These are phyloP conservation scores for Xylariaceae sp. DNA, from an alignment of 2,329 filamentous ascomycete species.

Conservation along the genomic window DNA sequence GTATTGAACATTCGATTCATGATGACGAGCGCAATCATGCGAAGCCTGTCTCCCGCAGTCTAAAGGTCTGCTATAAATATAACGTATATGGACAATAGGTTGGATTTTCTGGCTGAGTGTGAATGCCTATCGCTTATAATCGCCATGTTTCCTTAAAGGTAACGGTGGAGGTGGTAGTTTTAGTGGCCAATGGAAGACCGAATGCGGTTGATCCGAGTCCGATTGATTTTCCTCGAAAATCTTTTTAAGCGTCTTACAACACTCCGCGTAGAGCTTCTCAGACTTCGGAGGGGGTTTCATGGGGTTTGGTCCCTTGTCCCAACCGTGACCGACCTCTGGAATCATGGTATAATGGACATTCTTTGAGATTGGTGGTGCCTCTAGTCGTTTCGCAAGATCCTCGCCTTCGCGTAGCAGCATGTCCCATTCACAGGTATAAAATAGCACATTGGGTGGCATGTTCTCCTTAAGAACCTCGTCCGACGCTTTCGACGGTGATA, in stretches of 20 bases:
- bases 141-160: slow-evolving; percentile 8
- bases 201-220: background rate
- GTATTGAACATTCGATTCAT: background rate
- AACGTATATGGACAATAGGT: background rate
- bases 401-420: slow-evolving; percentile 66
- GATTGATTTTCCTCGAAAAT: slow-evolving; percentile 41
- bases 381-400: slow-evolving; percentile 62
- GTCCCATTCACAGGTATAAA: slow-evolving; percentile 67
- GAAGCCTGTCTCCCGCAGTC: background rate
- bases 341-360: slow-evolving; percentile 62
- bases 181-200: slow-evolving; percentile 15
- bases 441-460: slow-evolving; percentile 56
- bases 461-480: slow-evolving; percentile 50
- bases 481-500: slow-evolving; percentile 61
- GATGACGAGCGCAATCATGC: background rate
- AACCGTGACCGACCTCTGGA: slow-evolving; percentile 62
- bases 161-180: slow-evolving; percentile 26
- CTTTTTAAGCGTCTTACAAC: slow-evolving; percentile 52
- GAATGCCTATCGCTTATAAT: slow-evolving; percentile 7
- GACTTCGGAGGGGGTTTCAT: slow-evolving; percentile 53
- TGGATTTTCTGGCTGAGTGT: background rate
- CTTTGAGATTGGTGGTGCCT: slow-evolving; percentile 51
- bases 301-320: slow-evolving; percentile 69
- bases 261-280: slow-evolving; percentile 56
- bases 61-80: background rate